A percentile compares a stretch with the other conserved stretches of the same genome.
These are phyloP conservation scores for Clarireedia homoeocarpa DNA, from an alignment of 2,329 filamentous ascomycete genomes.

Conservation along the genomic window DNA sequence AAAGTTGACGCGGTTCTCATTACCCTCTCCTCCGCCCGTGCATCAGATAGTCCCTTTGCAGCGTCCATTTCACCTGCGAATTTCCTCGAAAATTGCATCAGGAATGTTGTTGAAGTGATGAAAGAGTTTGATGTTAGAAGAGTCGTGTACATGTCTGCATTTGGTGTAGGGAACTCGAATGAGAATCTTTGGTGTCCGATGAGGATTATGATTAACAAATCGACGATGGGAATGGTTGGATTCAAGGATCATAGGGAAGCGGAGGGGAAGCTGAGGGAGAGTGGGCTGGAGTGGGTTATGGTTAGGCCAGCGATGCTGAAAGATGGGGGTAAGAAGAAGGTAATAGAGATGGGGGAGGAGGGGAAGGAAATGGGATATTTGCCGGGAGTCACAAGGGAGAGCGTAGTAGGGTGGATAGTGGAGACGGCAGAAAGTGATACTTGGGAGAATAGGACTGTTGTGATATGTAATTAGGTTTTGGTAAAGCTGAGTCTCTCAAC, in stretches of 20 bases:
- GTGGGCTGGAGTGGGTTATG: conserved; percentile 13
- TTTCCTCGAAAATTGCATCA: background rate
- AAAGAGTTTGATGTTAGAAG: conserved; percentile 31
- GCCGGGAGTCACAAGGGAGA: conserved; percentile 10
- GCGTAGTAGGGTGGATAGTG: conserved; percentile 39
- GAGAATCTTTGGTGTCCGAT: conserved; percentile 35
- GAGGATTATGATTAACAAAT: conserved; percentile 37
- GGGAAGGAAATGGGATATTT: conserved; percentile 13
- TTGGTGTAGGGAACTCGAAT: conserved; percentile 41
- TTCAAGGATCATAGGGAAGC: conserved; percentile 39
- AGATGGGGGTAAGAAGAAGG: conserved; percentile 12
- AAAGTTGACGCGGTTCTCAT: conserved; percentile 36
- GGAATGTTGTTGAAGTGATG: conserved; percentile 27
- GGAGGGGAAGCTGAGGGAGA: conserved; percentile 9
- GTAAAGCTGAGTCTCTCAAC: background rate
- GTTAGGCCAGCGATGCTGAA: conserved; percentile 16
- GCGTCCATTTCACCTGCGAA: conserved; percentile 13
- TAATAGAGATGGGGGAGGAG: conserved; percentile 22
- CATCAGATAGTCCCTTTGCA: conserved; percentile 41
- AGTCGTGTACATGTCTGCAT: conserved; percentile 42
- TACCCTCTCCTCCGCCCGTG: conserved; percentile 40
- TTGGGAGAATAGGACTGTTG: background rate
- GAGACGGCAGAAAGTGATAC: conserved; percentile 16
- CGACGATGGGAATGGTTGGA: conserved; percentile 34
- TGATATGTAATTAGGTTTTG: conserved; percentile 7